Evolutionary conservation across 2,329 filamentous ascomycete genomes (phyloP).

Genomic region (Stemphylium vesicarium): DNA sequence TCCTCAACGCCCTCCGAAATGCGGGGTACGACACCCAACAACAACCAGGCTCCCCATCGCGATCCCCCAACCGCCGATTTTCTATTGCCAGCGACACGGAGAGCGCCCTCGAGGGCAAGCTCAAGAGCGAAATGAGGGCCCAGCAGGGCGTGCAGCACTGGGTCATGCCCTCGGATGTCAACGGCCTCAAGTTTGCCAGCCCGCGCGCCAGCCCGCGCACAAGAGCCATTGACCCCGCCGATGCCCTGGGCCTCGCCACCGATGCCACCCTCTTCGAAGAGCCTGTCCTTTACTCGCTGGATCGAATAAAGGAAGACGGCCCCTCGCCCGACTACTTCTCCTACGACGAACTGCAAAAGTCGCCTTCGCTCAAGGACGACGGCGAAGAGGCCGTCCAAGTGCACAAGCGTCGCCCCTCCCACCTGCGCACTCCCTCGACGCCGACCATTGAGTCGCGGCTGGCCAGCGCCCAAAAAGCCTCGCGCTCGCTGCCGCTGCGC

Average conservation of each 20-base stretch:
- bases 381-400: slow-evolving; percentile 11
- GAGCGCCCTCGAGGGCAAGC: slow-evolving; percentile 14
- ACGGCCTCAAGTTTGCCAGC: slow-evolving; percentile 24
- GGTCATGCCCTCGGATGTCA: slow-evolving; percentile 16
- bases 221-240: slow-evolving; percentile 14
- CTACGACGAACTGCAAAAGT: slow-evolving; percentile 15
- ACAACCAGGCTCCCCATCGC: slow-evolving; percentile 19
- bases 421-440: slow-evolving; percentile 22
- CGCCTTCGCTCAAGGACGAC: slow-evolving; percentile 16
- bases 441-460: slow-evolving; percentile 22
- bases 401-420: slow-evolving; percentile 21
- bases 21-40: slow-evolving; percentile 27
- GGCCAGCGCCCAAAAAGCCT: slow-evolving; percentile 14
- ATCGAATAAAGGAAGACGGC: slow-evolving; percentile 21
- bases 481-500: slow-evolving; percentile 19
- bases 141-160: slow-evolving; percentile 19
- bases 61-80: slow-evolving; percentile 22
- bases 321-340: slow-evolving; percentile 20
- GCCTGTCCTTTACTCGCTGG: slow-evolving; percentile 23
- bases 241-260: slow-evolving; percentile 22
- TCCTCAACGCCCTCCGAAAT: slow-evolving; percentile 27
- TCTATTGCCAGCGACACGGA: slow-evolving; percentile 24
- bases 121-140: slow-evolving; percentile 15
- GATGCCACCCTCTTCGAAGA: slow-evolving; percentile 31
- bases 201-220: slow-evolving; percentile 16